These are phyloP conservation scores for Aureobasidium sp. DNA, from an alignment of 2,329 filamentous ascomycete genomes.

Conservation along the genomic window DNA sequence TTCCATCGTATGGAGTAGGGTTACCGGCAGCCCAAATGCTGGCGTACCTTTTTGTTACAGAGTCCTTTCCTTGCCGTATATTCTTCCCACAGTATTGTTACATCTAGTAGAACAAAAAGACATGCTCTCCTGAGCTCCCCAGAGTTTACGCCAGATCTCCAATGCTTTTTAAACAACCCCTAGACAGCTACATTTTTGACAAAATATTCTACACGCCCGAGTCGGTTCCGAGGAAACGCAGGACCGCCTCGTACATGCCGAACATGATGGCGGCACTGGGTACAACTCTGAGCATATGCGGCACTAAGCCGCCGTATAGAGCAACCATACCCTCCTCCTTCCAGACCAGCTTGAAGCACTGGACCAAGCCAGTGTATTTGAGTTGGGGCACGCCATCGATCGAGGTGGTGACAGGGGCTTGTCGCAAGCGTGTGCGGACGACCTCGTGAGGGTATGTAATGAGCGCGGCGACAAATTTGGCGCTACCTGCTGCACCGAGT, in stretches of 20 bases:
- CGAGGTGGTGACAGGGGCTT: slow-evolving; percentile 56
- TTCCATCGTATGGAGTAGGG: background rate
- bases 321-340: slow-evolving; percentile 80
- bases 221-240: slow-evolving; percentile 38
- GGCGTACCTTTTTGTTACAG: background rate
- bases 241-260: slow-evolving; percentile 63
- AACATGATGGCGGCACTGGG: slow-evolving; percentile 96
- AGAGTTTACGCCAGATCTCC: background rate
- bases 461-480: slow-evolving; percentile 77
- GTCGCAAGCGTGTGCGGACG: slow-evolving; percentile 73
- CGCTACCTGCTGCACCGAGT: slow-evolving; percentile 66
- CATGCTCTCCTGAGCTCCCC: background rate
- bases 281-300: slow-evolving; percentile 83
- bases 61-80: background rate
- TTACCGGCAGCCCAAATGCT: background rate
- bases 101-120: background rate
- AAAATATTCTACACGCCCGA: slow-evolving; percentile 24
- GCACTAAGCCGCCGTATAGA: slow-evolving; percentile 83
- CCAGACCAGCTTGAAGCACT: slow-evolving; percentile 83
- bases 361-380: slow-evolving; percentile 81
- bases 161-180: background rate
- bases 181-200: background rate
- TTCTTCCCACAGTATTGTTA: background rate
- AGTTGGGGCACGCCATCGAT: slow-evolving; percentile 50
- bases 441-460: slow-evolving; percentile 91